Base-by-base conservation (phyloP, 345 rosid species). In the Eucalyptus albens region DNA sequence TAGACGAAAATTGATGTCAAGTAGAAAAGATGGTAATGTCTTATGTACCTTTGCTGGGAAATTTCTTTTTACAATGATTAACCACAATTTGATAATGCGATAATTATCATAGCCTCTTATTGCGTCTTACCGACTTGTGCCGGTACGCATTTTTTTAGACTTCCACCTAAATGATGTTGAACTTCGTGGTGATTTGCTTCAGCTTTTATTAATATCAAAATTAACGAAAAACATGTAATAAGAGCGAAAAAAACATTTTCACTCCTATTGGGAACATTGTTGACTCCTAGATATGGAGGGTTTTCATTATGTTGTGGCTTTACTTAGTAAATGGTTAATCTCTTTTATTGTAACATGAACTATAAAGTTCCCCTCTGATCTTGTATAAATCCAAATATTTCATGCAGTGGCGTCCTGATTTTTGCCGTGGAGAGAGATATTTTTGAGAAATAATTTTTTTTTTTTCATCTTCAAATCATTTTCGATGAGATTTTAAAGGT, bases 121-220 rank as follows among this genome's bases (percentile, higher is more conserved):
- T 59, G 65, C 1, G 3, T 59, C 65, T 59, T 2, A 59, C 65
- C 15, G 7, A 24, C 29, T 59, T 11, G 56, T 51, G 56, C 22
- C 9, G 0, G 1, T 17, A 17, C 0, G 56, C 56, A 51, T 17
- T 6, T 51, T 17, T 51, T 17, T 17, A 3, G 56, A 51, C 22
- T 17, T 51, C 56, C 22, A 17, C 56, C 9, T 17, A 51, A 51
- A 51, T 59, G 65, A 59, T 59, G n/a, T 59, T 59, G 65, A 59
- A 59, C 65, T 26, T 26, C 7, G 65, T 11, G 65, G 13, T 59
- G 7, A 24, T 59, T 59, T 24, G n/a, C 29, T 59, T 26, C 65
- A 26, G 12, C 1, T 0, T 26, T 59, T 59, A 24, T 59, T 26
- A 26, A 59, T 59, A 59, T 59, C 12, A 24, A 24, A 26, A 22